Conservation (phyloP, 257 asterid genomes). For the Primulina huaijiensis region DNA sequence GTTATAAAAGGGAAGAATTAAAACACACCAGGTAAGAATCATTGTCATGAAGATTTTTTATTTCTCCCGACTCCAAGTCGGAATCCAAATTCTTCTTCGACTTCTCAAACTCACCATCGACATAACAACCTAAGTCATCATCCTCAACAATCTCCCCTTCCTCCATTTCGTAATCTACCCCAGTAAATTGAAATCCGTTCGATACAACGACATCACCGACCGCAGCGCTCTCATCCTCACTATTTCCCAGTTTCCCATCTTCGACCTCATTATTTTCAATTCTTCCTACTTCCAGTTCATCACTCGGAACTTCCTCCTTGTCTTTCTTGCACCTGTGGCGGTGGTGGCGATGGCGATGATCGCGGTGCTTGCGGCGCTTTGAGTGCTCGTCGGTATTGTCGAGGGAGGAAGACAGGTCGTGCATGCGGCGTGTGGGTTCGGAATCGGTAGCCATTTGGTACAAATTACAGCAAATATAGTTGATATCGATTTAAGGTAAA, state of each 20-base stretch:
- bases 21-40: conserved; percentile 66
- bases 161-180: conserved; percentile 87
- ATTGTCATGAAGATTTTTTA: conserved; percentile 27
- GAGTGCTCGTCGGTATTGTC: conserved; percentile 59
- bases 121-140: conserved; percentile 31
- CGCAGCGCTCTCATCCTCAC: conserved; percentile 29
- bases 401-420: conserved; percentile 61
- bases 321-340: conserved; percentile 54
- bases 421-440: conserved; percentile 66
- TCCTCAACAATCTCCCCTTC: conserved; percentile 97
- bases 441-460: conserved; percentile 64
- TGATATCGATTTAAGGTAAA: conserved; percentile 39
- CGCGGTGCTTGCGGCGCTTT: conserved; percentile 89
- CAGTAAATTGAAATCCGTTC: conserved; percentile 34
- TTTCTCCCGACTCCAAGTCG: conserved; percentile 49
- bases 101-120: conserved; percentile 28
- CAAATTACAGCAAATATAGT: not conserved
- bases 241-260: conserved; percentile 28
- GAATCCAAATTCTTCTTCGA: conserved; percentile 35
- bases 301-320: conserved; percentile 31
- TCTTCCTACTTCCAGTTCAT: conserved; percentile 28
- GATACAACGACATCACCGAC: conserved; percentile 32
- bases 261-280: conserved; percentile 31
- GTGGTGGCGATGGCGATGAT: conserved; percentile 51
- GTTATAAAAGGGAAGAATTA: conserved; percentile 34